These are phyloP conservation scores for Paecilomyces fulvus DNA, from an alignment of 2,329 filamentous ascomycete genomes.

Conservation along the genomic window DNA sequence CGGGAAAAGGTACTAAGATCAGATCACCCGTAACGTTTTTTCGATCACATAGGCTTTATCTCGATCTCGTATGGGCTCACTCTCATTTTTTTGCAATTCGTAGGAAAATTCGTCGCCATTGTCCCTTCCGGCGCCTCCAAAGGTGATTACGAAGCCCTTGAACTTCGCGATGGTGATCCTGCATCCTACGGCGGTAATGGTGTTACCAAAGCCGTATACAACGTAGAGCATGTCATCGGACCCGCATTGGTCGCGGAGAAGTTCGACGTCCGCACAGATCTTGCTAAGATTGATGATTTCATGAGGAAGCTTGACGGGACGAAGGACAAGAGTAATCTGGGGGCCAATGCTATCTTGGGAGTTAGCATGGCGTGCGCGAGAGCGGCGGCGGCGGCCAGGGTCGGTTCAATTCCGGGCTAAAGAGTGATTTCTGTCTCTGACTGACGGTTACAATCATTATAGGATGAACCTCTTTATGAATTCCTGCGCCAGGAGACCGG, in stretches of 20 bases:
- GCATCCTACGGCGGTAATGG: conserved; percentile 47
- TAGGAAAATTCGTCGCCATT: conserved; percentile 22
- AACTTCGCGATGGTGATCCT: conserved; percentile 43
- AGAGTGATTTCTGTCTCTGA: background rate
- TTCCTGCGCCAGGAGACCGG: conserved; percentile 48
- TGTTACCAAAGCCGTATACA: conserved; percentile 47
- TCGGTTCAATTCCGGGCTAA: conserved; percentile 7
- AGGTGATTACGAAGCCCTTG: conserved; percentile 25
- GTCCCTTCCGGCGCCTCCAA: conserved; percentile 30
- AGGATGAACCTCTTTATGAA: conserved; percentile 48
- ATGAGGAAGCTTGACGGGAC: conserved; percentile 50
- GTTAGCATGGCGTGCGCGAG: conserved; percentile 53
- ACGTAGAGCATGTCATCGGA: conserved; percentile 48
- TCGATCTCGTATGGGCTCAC: background rate
- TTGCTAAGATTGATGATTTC: conserved; percentile 46
- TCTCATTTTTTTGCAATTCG: background rate
- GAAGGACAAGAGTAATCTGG: conserved; percentile 50
- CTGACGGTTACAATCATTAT: background rate
- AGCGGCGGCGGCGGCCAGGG: conserved; percentile 47
- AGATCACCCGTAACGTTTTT: background rate
- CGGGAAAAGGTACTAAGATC: conserved; percentile 12
- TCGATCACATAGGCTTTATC: background rate
- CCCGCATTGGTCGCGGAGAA: conserved; percentile 47
- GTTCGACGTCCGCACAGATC: conserved; percentile 46
- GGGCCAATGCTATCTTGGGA: conserved; percentile 54